These are phyloP conservation scores for Auriculariales sp. DNA, from an alignment of 768 basidiomycete species.

Conservation along the genomic window DNA sequence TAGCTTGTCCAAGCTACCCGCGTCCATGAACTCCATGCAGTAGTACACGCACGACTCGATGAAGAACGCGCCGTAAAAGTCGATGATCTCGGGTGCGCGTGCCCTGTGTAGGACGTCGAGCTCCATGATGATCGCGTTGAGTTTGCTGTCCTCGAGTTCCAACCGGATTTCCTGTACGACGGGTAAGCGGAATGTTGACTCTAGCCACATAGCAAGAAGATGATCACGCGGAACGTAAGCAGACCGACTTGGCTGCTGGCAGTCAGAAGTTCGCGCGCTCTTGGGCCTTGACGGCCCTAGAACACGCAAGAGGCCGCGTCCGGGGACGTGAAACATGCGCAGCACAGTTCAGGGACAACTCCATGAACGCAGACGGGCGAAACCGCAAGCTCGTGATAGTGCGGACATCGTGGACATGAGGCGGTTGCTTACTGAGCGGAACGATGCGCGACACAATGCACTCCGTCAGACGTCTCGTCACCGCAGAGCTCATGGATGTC, in stretches of 20 bases:
- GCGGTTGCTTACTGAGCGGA: too few species aligned
- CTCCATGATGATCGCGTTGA: constrained; percentile 97
- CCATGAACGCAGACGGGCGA: too few species aligned
- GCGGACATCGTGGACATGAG: too few species aligned
- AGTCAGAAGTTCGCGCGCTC: too few species aligned
- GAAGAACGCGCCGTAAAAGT: constrained; percentile 98
- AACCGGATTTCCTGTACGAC: constrained; percentile 80
- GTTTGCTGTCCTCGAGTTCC: constrained; percentile 83
- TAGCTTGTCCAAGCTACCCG: constrained; percentile 85
- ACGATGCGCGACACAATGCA: too few species aligned
- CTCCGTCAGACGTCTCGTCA: not conserved
- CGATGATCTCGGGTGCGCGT: constrained; percentile 80
- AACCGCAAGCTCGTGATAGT: too few species aligned
- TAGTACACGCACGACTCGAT: constrained; percentile 99
- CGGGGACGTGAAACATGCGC: too few species aligned
- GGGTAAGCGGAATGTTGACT: not conserved
- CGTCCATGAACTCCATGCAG: constrained; percentile 99
- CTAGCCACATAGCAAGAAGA: not conserved
- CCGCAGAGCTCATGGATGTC: not conserved
- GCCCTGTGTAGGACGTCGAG: constrained; percentile 96
- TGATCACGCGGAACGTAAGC: too few species aligned
- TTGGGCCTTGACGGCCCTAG: too few species aligned
- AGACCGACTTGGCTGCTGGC: too few species aligned
- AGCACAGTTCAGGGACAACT: too few species aligned
- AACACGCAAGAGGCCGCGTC: too few species aligned